phyloP scores from a whole-genome alignment of 257 asterid genomes.

The Fraxinus cuspidata region DNA sequence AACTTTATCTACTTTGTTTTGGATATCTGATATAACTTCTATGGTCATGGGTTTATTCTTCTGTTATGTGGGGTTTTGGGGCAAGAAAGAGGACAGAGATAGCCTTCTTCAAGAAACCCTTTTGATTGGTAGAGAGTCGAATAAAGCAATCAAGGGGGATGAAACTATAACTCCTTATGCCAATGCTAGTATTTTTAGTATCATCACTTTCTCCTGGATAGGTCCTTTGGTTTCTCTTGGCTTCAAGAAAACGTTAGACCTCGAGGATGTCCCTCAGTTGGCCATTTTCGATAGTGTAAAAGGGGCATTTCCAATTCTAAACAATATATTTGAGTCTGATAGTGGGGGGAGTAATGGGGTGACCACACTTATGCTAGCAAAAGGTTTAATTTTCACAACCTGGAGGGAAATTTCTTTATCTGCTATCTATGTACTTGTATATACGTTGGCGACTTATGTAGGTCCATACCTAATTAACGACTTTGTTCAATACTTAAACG shows the following conservation, averaged over 20 bases:
- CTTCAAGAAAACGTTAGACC: constrained; percentile 63
- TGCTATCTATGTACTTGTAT: constrained; percentile 47
- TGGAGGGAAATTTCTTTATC: constrained; percentile 59
- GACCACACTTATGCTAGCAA: constrained; percentile 67
- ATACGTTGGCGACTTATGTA: constrained; percentile 58
- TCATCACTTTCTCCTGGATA: constrained; percentile 80
- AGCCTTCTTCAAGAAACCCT: constrained; percentile 62
- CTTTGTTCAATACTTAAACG: constrained; percentile 74
- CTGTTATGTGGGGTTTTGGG: constrained; percentile 50
- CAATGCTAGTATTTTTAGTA: constrained; percentile 54
- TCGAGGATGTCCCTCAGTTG: constrained; percentile 93
- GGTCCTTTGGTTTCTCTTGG: constrained; percentile 66
- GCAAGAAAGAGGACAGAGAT: constrained; percentile 36
- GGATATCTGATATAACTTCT: constrained; percentile 66
- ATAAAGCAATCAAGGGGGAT: constrained; percentile 44
- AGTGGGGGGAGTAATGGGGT: constrained; percentile 38
- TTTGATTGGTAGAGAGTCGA: constrained; percentile 47
- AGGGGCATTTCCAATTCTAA: constrained; percentile 59
- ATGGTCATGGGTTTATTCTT: constrained; percentile 47
- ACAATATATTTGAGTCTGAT: constrained; percentile 44
- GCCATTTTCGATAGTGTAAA: constrained; percentile 48
- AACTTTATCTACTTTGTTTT: constrained; percentile 41
- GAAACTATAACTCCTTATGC: constrained; percentile 79
- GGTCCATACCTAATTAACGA: constrained; percentile 81
- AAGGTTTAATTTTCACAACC: constrained; percentile 56